These are phyloP conservation scores for Pogostemon cablin DNA, from an alignment of 257 asterid genomes.

Conservation along the genomic window DNA sequence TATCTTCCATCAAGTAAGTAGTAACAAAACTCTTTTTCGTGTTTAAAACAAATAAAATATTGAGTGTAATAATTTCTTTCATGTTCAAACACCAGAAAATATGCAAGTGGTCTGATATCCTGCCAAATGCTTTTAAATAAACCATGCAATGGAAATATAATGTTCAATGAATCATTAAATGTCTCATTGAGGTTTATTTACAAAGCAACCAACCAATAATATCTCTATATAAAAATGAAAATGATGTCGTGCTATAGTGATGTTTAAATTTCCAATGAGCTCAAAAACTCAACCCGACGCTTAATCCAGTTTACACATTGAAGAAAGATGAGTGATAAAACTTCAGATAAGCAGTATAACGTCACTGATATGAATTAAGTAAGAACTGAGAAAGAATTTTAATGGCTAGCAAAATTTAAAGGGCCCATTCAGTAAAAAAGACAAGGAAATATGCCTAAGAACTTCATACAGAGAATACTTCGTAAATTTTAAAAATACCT, in stretches of 20 bases:
- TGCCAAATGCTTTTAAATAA: slow-evolving; percentile 13
- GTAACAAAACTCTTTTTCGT: neutral
- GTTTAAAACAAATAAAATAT: neutral
- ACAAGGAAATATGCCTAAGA: slow-evolving; percentile 3
- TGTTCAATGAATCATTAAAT: neutral
- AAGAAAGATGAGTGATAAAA: neutral
- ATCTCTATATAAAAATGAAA: slow-evolving; percentile 2
- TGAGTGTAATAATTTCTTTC: neutral
- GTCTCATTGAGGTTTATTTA: slow-evolving; percentile 10
- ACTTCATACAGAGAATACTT: slow-evolving; percentile 5
- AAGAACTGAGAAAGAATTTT: slow-evolving; percentile 1
- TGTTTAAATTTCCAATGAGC: neutral
- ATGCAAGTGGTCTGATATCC: neutral
- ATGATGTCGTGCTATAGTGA: slow-evolving; percentile 11
- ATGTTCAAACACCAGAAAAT: neutral
- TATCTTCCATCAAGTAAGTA: slow-evolving; percentile 5
- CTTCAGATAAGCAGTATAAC: neutral
- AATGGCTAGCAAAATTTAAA: slow-evolving; percentile 19
- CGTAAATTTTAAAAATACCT: slow-evolving; percentile 44
- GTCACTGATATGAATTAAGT: neutral
- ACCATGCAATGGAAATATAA: slow-evolving; percentile 16
- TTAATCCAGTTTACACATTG: neutral
- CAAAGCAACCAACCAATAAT: neutral
- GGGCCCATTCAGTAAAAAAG: neutral
- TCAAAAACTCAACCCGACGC: slow-evolving; percentile 4